Percentiles rank a stretch among this genome's conserved stretches.
These are phyloP conservation scores for Pseudozyma pruni DNA, from an alignment of 1,284 basidiomycete species.

Conservation along the genomic window DNA sequence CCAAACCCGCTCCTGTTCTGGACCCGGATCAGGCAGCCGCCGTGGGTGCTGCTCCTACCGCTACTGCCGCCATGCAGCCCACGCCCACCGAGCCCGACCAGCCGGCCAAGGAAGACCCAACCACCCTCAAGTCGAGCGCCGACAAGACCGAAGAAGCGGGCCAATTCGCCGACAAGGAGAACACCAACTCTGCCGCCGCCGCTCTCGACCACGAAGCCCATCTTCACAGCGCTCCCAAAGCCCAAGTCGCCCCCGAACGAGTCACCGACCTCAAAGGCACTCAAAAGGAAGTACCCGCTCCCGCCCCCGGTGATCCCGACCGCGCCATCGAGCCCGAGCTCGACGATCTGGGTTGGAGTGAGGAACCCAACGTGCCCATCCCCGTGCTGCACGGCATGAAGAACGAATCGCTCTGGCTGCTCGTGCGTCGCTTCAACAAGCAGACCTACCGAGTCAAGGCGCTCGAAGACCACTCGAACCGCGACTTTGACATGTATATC, in stretches of 20 bases:
- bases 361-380: slow-evolving; percentile 51
- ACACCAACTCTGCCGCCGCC: slow-evolving; percentile 17
- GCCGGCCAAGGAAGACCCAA: slow-evolving; percentile 21
- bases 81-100: slow-evolving; percentile 20
- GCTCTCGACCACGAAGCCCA: slow-evolving; percentile 46
- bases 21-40: slow-evolving; percentile 48
- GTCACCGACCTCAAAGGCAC: slow-evolving; percentile 28
- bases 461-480: slow-evolving; percentile 53
- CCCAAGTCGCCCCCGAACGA: slow-evolving; percentile 31
- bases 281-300: slow-evolving; percentile 32
- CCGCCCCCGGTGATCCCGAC: slow-evolving; percentile 42
- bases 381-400: slow-evolving; percentile 66
- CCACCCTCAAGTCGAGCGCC: slow-evolving; percentile 12
- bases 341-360: slow-evolving; percentile 59
- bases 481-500: slow-evolving; percentile 70
- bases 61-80: slow-evolving; percentile 20
- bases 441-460: slow-evolving; percentile 70
- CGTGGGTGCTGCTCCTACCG: slow-evolving; percentile 10
- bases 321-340: slow-evolving; percentile 55
- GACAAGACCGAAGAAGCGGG: slow-evolving; percentile 27
- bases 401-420: slow-evolving; percentile 70
- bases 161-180: slow-evolving; percentile 19
- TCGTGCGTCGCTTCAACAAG: slow-evolving; percentile 71
- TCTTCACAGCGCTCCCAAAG: slow-evolving; percentile 43
- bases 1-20: slow-evolving; percentile 27